Evolutionary conservation across 2,329 filamentous ascomycete species (phyloP).

Genomic region (Aspergillus hiratsukae): DNA sequence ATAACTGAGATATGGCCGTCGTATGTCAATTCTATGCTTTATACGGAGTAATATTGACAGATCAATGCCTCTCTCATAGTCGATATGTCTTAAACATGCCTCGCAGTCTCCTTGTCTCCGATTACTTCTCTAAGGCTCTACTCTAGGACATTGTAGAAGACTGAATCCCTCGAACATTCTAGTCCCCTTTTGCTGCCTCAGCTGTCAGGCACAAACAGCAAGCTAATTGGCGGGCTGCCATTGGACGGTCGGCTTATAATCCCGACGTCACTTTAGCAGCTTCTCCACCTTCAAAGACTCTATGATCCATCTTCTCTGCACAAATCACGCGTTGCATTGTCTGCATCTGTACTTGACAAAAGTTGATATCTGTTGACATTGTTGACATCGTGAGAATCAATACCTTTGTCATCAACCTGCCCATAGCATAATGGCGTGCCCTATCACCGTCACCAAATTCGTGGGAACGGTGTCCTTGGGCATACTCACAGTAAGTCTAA

Average conservation of each 20-base stretch:
- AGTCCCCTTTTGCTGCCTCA: background rate
- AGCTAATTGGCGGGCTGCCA: background rate
- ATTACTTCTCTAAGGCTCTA: background rate
- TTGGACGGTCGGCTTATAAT: background rate
- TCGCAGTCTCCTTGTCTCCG: too few relatives aligned
- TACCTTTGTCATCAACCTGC: background rate
- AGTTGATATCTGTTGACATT: background rate
- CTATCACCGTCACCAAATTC: conserved; percentile 80
- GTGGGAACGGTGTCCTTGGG: conserved; percentile 87
- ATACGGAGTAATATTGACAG: too few relatives aligned
- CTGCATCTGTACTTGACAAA: background rate
- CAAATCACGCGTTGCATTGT: background rate
- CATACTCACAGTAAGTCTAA: conserved; percentile 69
- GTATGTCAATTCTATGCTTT: background rate
- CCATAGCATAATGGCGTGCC: conserved; percentile 56
- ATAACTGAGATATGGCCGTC: background rate
- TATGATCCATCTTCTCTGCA: background rate
- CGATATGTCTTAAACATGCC: background rate
- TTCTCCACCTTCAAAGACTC: background rate
- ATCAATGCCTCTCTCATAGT: too few relatives aligned
- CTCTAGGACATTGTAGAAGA: too few relatives aligned
- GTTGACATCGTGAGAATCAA: background rate
- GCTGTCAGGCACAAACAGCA: background rate
- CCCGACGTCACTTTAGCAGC: background rate
- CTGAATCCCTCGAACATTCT: background rate